Evolutionary conservation across 805 yeast species (phyloP).

Genomic region (Yarrowia sp.): DNA sequence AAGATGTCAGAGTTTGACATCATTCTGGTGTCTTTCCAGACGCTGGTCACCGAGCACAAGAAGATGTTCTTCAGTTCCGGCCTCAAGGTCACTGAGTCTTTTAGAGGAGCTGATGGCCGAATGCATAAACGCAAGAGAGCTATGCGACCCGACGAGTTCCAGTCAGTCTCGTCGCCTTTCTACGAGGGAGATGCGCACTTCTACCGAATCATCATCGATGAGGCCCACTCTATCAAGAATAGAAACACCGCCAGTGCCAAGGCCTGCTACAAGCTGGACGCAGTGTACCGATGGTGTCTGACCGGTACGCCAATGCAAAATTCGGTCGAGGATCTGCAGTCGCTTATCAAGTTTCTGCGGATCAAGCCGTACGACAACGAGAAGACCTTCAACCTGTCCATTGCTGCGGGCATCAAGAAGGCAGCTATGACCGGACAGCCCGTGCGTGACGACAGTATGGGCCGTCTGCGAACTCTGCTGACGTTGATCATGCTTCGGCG

Average conservation of each 20-base stretch:
- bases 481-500: conserved; percentile 55
- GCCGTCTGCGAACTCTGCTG: conserved; percentile 18
- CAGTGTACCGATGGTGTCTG: conserved; percentile 61
- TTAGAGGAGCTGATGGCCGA: neutral
- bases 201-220: conserved; percentile 64
- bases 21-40: conserved; percentile 18
- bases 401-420: conserved; percentile 22
- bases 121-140: neutral
- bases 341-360: conserved; percentile 56
- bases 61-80: conserved; percentile 22
- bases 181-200: conserved; percentile 17
- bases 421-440: conserved; percentile 32
- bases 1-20: conserved; percentile 52
- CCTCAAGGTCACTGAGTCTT: neutral
- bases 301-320: conserved; percentile 75
- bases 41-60: conserved; percentile 33
- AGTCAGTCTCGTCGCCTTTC: conserved; percentile 12
- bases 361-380: conserved; percentile 39
- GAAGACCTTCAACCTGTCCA: neutral
- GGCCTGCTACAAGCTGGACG: conserved; percentile 55
- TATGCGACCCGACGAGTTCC: conserved; percentile 22
- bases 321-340: conserved; percentile 59
- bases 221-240: conserved; percentile 69
- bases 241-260: conserved; percentile 55
- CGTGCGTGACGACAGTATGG: conserved; percentile 13